Base-by-base conservation (phyloP, 2,329 filamentous ascomycete genomes). In the Pseudocercospora vitis region DNA sequence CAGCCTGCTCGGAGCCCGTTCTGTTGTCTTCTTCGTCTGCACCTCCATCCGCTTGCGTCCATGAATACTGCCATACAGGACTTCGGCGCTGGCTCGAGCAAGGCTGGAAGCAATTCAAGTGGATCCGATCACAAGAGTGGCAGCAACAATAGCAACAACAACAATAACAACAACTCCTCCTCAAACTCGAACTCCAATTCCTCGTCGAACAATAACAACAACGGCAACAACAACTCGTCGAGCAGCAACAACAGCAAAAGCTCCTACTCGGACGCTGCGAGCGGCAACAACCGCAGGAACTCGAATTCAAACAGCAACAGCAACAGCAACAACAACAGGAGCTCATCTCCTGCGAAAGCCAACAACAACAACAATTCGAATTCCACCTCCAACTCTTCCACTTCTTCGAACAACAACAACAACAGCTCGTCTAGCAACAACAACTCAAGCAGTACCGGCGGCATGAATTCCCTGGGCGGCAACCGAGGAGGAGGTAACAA, bases 151-250 rank as follows among this genome's bases (percentile, higher is more conserved):
- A 29, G 11, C 6, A 28, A 29, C 8, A 37, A 2, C 19, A 28
- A 18, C 21, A 21, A 9, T 7, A 39, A 40, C 14, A 29, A 12
- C 21, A 26, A 18, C 19, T 37, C 44, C 35, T 45, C 29, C 49
- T 52, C 40, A 35, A 46, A 46, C 35, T 49, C 47, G 9, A 55
- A 52, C 26, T 48, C 37, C 11, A 55, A 50, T 29, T 48, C 45
- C 32, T 51, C 26, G 5, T 48, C 48, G 11, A 55, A 37, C 53
- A 52, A 44, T n/a, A 46, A 14, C 31, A 53, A 39, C 26, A 28
- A 24, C 40, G 44, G 42, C 35, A 50, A 32, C 48, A 40, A 37
- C 16, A 51, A 23, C 39, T 52, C 39, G 3, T 42, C 19, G 23
- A 26, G 24, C 39, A 46, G 18, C 18, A 21, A 23, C 29, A 24